Evolutionary conservation across 768 basidiomycete genomes (phyloP), one percentile per base, ranked within the genome.

Genomic region (Suillus brevipes): DNA sequence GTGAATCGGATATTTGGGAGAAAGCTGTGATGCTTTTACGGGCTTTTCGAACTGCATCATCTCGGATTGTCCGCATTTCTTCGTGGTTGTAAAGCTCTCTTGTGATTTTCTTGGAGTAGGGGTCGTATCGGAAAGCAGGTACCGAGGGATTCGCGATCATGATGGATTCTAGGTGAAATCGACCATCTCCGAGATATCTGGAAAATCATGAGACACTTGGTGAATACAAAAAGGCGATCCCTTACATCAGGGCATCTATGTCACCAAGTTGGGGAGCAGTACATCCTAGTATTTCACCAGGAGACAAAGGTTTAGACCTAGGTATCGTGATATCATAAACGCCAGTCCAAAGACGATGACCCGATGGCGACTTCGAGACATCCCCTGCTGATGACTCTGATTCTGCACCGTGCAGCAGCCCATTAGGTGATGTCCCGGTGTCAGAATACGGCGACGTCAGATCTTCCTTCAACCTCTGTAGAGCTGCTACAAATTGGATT

Each of bases 111-210:
- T 99, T 99, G 25, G 95, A 94, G 77, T 99, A 99, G 4, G 97
- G 97, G 73, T 99, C 97, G 77, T 99, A 99, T 25, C 97, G 88
- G 79, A 97, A 99, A 0, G 97, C 96, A 13, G 97, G 95, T 20
- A 99, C 84, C 37, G 85, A 77, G 0, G 97, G 97, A 75, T 99
- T 99, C n/a, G 95, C 95, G 65, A 99, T 97, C 97, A 99, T 99
- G 75, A 98, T 95, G 16, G 94, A 92, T 77, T 99, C 97, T 20
- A 99, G 85, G 74, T 99, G 97, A 81, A 99, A 99, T 12, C 97
- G 90, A 25, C 97, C 97, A 71, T 99, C 97, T 20, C 97, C 97
- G 34, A 99, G 86, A 76, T 99, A 99, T 71, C 95, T 97, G 65
- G 20, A 62, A 23, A 43, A 65, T 50, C 67, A 66, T 36, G 25